Evolutionary conservation across 768 basidiomycete genomes (phyloP).

Genomic region (Tulasnella sp.): DNA sequence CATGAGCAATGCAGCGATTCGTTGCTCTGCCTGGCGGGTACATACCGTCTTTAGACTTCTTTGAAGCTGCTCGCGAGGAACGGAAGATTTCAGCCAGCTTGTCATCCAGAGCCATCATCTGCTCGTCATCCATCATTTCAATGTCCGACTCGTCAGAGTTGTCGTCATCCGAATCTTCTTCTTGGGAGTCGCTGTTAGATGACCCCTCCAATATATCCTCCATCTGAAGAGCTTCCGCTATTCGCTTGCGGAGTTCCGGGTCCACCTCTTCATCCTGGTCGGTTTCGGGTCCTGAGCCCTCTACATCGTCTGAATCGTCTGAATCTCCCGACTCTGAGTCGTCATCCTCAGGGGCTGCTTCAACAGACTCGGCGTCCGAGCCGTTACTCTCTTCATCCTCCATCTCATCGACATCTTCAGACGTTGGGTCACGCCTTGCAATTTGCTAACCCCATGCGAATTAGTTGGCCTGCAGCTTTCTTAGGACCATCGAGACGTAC

Average conservation of each 20-base stretch:
- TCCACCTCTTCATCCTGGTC: conserved; percentile 41
- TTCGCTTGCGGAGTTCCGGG: conserved; percentile 58
- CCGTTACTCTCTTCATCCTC: conserved; percentile 33
- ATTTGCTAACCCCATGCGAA: conserved; percentile 62
- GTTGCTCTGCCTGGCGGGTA: background rate
- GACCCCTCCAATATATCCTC: conserved; percentile 35
- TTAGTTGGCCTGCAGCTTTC: background rate
- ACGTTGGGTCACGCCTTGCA: conserved; percentile 54
- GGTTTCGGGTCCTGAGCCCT: conserved; percentile 35
- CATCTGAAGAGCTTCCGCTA: conserved; percentile 43
- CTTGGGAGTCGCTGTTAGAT: conserved; percentile 56
- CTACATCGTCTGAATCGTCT: conserved; percentile 26
- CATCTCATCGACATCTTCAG: conserved; percentile 32
- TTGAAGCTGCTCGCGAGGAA: conserved; percentile 52
- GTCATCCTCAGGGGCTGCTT: conserved; percentile 32
- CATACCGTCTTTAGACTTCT: conserved; percentile 58
- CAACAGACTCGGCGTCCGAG: conserved; percentile 34
- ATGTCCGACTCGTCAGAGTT: conserved; percentile 59
- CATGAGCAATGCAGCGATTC: background rate
- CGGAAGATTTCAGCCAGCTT: conserved; percentile 86
- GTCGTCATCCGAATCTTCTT: conserved; percentile 54
- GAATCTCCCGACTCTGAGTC: background rate
- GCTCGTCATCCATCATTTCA: conserved; percentile 89
- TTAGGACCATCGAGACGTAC: conserved; percentile 46
- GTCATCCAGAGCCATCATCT: conserved; percentile 95